phyloP scores from a whole-genome alignment of 257 asterid genomes.

The Solanum dulcamara region DNA sequence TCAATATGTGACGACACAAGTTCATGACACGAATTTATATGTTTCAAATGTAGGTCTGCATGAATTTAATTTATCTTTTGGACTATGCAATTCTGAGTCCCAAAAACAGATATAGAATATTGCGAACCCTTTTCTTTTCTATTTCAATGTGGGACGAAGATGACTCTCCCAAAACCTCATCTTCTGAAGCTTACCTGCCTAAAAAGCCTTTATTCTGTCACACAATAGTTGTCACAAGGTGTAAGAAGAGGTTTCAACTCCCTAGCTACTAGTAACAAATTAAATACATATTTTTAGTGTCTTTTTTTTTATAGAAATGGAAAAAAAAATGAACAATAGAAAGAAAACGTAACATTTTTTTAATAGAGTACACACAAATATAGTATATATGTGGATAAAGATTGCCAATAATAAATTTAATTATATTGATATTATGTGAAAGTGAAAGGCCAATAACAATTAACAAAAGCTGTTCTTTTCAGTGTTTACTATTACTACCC shows the following conservation, averaged over 20 bases:
- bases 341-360: neutral
- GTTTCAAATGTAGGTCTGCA: fast-evolving
- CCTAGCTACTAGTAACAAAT: neutral
- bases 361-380: neutral
- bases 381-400: neutral
- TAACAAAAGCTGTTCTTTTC: neutral
- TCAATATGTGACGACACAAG: neutral
- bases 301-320: too few species aligned
- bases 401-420: neutral
- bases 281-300: too few species aligned
- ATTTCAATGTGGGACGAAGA: neutral
- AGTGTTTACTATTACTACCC: neutral
- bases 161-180: neutral
- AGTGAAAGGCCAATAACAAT: neutral
- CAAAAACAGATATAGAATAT: neutral
- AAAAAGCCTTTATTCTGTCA: too few species aligned
- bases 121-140: neutral
- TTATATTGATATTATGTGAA: neutral
- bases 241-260: neutral
- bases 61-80: neutral
- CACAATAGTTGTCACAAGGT: neutral
- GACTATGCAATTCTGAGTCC: neutral
- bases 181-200: neutral
- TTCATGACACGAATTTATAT: neutral
- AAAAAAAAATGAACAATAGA: neutral